Evolutionary conservation across 148 eudicot species (phyloP).

Genomic region (Beta vulgaris): DNA sequence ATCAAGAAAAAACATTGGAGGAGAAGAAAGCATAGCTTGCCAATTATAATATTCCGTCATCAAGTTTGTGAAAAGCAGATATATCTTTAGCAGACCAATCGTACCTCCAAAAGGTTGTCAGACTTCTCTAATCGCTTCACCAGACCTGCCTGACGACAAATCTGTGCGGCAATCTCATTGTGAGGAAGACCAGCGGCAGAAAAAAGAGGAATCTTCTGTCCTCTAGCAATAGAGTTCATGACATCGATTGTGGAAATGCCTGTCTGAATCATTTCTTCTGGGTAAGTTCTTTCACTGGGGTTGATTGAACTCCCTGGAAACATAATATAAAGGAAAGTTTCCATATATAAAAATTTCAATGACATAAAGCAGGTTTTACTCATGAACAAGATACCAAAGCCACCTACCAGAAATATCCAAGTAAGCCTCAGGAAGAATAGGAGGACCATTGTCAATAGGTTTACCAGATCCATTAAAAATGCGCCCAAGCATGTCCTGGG

Average conservation of each 20-base stretch:
- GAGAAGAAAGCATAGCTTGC: background rate
- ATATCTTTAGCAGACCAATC: conserved; percentile 9
- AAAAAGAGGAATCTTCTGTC: conserved; percentile 96
- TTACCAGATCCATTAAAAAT: conserved; percentile 98
- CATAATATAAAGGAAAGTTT: background rate
- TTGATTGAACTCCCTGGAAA: conserved; percentile 93
- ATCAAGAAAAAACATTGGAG: too few species aligned
- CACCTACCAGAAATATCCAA: conserved; percentile 89
- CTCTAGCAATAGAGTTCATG: conserved; percentile 99
- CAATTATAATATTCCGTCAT: background rate
- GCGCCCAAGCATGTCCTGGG: conserved; percentile 99
- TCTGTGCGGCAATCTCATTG: conserved; percentile 98
- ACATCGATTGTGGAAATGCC: conserved; percentile 99
- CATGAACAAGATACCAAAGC: background rate
- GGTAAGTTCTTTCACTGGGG: conserved; percentile 98
- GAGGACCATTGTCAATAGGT: conserved; percentile 98
- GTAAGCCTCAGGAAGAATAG: conserved; percentile 95
- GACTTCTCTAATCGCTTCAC: conserved; percentile 94
- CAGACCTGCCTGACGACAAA: conserved; percentile 96
- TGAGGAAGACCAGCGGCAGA: conserved; percentile 99
- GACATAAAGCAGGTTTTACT: background rate
- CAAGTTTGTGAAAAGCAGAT: background rate
- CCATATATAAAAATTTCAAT: background rate
- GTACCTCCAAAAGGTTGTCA: conserved; percentile 79
- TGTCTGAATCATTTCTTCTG: conserved; percentile 99